Conservation (phyloP, 202 grass and related monocot species). For the Musa balbisiana region DNA sequence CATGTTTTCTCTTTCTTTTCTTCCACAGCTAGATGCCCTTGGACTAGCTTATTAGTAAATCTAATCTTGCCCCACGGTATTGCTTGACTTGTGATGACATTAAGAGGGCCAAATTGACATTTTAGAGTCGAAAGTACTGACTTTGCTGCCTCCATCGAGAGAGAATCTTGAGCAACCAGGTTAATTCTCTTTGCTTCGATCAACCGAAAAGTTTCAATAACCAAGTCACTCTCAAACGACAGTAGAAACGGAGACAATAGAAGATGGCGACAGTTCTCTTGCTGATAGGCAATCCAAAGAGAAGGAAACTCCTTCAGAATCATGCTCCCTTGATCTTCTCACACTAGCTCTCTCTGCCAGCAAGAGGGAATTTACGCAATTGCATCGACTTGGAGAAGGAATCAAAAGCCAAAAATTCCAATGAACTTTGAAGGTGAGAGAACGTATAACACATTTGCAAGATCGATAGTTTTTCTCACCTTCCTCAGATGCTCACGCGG, state of each 20-base stretch:
- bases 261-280: not conserved
- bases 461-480: constrained; percentile 48
- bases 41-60: constrained; percentile 60
- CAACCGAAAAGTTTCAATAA: constrained; percentile 23
- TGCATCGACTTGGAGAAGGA: not conserved
- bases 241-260: not conserved
- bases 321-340: constrained; percentile 17
- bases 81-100: constrained; percentile 26
- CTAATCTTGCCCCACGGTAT: constrained; percentile 58
- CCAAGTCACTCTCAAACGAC: not conserved
- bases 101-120: constrained; percentile 47
- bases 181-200: constrained; percentile 41
- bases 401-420: not conserved
- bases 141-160: constrained; percentile 57
- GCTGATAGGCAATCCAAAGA: constrained; percentile 1
- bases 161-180: constrained; percentile 42
- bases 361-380: not conserved
- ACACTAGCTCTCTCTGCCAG: constrained; percentile 69
- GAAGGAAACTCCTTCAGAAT: constrained; percentile 18
- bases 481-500: constrained; percentile 55
- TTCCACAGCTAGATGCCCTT: constrained; percentile 79
- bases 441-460: constrained; percentile 48
- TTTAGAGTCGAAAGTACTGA: constrained; percentile 48
- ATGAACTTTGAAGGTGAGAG: not conserved
- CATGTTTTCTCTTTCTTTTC: constrained; percentile 63